Evolutionary conservation across 371 early-diverging fungal genomes (phyloP).

Genomic region (Haplosporangium sp.): DNA sequence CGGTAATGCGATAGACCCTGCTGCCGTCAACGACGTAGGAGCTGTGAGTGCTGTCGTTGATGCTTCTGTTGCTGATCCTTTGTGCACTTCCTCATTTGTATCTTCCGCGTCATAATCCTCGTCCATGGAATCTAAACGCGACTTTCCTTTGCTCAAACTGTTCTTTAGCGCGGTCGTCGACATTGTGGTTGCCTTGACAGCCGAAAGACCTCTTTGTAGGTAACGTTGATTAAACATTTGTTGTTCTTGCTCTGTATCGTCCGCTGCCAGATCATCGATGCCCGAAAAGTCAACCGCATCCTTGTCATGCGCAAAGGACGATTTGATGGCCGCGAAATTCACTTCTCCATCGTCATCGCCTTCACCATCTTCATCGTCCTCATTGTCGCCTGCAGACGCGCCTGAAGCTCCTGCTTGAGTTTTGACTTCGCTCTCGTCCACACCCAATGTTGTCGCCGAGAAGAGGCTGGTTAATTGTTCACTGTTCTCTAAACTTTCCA

Average conservation of each 20-base stretch:
- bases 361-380: constrained; percentile 58
- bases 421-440: constrained; percentile 53
- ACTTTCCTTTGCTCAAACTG: constrained; percentile 14
- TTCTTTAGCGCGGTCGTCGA: constrained; percentile 32
- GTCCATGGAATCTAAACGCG: constrained; percentile 55
- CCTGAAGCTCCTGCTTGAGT: constrained; percentile 21
- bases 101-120: constrained; percentile 80
- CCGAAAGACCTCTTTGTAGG: constrained; percentile 28
- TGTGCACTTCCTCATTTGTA: constrained; percentile 54
- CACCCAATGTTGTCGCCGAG: constrained; percentile 67
- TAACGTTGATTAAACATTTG: constrained; percentile 48
- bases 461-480: constrained; percentile 62
- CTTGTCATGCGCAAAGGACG: constrained; percentile 61
- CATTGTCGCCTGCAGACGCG: constrained; percentile 29
- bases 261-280: constrained; percentile 82
- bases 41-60: background rate
- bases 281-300: constrained; percentile 88
- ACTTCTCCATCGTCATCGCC: constrained; percentile 54
- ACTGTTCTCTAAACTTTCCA: constrained; percentile 66
- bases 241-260: constrained; percentile 60
- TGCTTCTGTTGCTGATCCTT: background rate
- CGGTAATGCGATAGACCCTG: too few species aligned
- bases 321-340: constrained; percentile 41
- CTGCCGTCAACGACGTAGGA: too few species aligned
- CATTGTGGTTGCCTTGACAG: constrained; percentile 20